Conservation (phyloP, 2,329 filamentous ascomycete species). For the Microdochium paspali region DNA sequence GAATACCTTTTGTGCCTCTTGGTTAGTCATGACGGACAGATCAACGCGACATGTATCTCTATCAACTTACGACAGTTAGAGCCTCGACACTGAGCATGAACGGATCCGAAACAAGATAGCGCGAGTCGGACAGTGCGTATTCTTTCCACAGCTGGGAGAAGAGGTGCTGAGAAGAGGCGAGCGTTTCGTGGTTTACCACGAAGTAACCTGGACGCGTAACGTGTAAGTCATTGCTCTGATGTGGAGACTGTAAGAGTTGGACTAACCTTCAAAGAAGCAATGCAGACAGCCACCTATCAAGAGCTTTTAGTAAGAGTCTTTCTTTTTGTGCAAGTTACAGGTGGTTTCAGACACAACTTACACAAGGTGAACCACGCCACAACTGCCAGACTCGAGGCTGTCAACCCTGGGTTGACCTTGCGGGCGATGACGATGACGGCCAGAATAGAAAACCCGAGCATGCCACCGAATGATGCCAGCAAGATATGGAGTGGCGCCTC, state of each 20-base stretch:
- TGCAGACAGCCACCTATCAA: constrained; percentile 62
- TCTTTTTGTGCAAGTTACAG: too few species aligned
- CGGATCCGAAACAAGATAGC: constrained; percentile 72
- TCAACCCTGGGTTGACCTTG: constrained; percentile 19
- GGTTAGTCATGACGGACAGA: too few species aligned
- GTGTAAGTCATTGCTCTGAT: not conserved
- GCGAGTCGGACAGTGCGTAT: constrained; percentile 77
- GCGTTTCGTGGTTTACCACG: constrained; percentile 54
- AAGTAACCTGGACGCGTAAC: constrained; percentile 53
- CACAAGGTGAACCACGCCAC: constrained; percentile 47
- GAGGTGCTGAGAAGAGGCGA: constrained; percentile 60
- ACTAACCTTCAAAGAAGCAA: constrained; percentile 67
- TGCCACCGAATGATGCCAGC: constrained; percentile 24
- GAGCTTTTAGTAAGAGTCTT: too few species aligned
- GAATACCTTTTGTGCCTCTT: too few species aligned
- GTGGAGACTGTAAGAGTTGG: not conserved
- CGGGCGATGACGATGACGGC: constrained; percentile 19
- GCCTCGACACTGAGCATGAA: constrained; percentile 85
- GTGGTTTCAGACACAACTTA: too few species aligned
- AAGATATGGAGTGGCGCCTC: constrained; percentile 26
- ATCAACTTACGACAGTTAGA: constrained; percentile 64
- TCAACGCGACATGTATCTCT: too few species aligned
- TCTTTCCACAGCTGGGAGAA: constrained; percentile 91
- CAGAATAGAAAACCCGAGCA: constrained; percentile 25
- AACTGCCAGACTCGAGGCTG: constrained; percentile 29